Percentiles rank a stretch among this genome's conserved stretches.
Evolutionary conservation across 129 eudicot genomes (phyloP).

Genomic region (Flaveria linearis): DNA sequence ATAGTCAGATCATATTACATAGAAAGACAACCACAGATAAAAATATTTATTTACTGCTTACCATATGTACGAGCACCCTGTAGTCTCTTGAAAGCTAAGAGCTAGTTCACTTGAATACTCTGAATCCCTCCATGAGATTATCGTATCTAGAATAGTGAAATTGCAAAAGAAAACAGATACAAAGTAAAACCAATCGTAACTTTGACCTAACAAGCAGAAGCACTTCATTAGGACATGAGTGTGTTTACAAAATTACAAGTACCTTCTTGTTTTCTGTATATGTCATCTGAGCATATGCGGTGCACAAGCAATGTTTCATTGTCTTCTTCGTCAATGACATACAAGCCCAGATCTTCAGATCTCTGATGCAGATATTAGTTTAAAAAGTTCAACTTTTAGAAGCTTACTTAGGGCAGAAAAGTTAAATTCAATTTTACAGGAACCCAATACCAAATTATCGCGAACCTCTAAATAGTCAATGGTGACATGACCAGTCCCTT

Average conservation of each 20-base stretch:
- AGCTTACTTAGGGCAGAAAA: conserved; percentile 12
- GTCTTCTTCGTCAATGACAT: conserved; percentile 84
- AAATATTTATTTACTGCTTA: conserved; percentile 29
- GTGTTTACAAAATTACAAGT: conserved; percentile 11
- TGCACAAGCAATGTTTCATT: conserved; percentile 84
- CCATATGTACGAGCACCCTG: conserved; percentile 92
- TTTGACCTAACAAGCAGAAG: conserved; percentile 20
- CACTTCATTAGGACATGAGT: conserved; percentile 15
- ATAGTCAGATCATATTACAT: conserved; percentile 11
- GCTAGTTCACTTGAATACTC: conserved; percentile 84
- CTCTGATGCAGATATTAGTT: conserved; percentile 48
- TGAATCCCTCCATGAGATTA: conserved; percentile 90
- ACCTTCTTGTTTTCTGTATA: conserved; percentile 97
- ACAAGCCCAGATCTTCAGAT: conserved; percentile 77
- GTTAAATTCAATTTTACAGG: neutral
- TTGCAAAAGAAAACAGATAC: conserved; percentile 4
- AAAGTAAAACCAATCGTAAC: conserved; percentile 3
- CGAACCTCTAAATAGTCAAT: conserved; percentile 86
- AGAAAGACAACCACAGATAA: neutral
- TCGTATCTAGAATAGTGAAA: conserved; percentile 67
- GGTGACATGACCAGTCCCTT: conserved; percentile 94
- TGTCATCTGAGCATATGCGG: conserved; percentile 84
- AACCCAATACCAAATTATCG: conserved; percentile 14
- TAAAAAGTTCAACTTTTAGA: conserved; percentile 13
- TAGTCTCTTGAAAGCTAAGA: conserved; percentile 89